A percentile compares a stretch with the other conserved stretches of the same genome.
phyloP scores from a whole-genome alignment of 2,329 filamentous ascomycete species.

The Cyphellophora attinorum region DNA sequence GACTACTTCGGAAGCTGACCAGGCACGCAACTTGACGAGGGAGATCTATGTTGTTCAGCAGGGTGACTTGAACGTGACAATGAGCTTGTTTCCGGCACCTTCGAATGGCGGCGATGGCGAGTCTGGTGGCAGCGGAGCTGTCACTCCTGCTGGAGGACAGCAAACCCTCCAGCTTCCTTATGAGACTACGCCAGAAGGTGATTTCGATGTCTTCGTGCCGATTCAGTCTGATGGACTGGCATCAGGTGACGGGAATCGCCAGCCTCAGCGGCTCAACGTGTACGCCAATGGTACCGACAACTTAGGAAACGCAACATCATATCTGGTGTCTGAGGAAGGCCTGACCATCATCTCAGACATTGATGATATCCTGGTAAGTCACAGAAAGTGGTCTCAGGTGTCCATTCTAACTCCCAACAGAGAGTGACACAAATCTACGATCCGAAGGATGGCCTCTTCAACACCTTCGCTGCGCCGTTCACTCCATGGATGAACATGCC shows the following conservation, averaged over 20 bases:
- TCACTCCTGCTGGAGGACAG: slow-evolving; percentile 47
- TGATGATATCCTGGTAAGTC: slow-evolving; percentile 69
- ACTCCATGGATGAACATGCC: slow-evolving; percentile 72
- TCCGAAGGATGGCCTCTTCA: slow-evolving; percentile 63
- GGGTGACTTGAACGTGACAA: slow-evolving; percentile 50
- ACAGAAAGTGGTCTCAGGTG: too few relatives aligned
- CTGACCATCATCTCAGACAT: slow-evolving; percentile 69
- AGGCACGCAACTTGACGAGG: slow-evolving; percentile 64
- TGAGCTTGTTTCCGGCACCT: slow-evolving; percentile 51
- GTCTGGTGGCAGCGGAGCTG: slow-evolving; percentile 38
- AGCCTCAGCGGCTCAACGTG: slow-evolving; percentile 59
- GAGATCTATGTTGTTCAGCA: slow-evolving; percentile 71
- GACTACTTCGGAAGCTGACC: slow-evolving; percentile 47
- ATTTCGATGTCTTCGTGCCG: slow-evolving; percentile 62
- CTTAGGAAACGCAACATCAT: slow-evolving; percentile 68
- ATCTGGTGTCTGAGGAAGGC: slow-evolving; percentile 61
- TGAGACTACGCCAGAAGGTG: slow-evolving; percentile 56
- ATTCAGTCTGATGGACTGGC: slow-evolving; percentile 49
- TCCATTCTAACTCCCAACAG: too few relatives aligned
- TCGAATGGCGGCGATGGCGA: slow-evolving; percentile 44
- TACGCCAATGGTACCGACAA: slow-evolving; percentile 54
- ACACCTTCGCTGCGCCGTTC: slow-evolving; percentile 65
- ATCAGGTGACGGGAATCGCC: slow-evolving; percentile 54
- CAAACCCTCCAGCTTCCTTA: slow-evolving; percentile 57
- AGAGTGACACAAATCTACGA: slow-evolving; percentile 74